Evolutionary conservation across 352 stramenopile genomes (phyloP).

Genomic region (Blastocystis sp.): DNA sequence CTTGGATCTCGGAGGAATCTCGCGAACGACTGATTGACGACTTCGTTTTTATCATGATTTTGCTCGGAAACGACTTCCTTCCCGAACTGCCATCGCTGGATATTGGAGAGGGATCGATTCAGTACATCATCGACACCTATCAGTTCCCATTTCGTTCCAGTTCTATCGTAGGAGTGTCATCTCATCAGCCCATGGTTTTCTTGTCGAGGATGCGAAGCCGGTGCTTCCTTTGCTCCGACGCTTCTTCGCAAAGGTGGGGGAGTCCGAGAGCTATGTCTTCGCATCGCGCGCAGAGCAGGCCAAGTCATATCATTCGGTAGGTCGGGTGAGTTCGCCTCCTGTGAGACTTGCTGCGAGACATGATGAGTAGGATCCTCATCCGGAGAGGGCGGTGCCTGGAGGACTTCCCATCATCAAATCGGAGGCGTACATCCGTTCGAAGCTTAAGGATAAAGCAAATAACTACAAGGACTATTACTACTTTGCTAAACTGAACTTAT

Average conservation of each 20-base stretch:
- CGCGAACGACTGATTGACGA: conserved; percentile 95
- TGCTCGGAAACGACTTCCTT: conserved; percentile 99
- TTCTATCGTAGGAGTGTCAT: conserved; percentile 67
- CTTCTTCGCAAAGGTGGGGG: conserved; percentile 17
- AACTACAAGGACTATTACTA: conserved; percentile 70
- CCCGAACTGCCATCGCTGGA: conserved; percentile 94
- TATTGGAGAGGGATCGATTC: conserved; percentile 94
- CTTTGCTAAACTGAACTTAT: conserved; percentile 78
- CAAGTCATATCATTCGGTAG: neutral
- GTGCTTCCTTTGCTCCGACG: neutral
- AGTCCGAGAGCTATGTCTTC: conserved; percentile 24
- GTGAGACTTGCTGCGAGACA: neutral
- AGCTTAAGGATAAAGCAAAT: conserved; percentile 45
- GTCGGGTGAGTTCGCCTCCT: neutral
- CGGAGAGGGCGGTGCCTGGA: neutral
- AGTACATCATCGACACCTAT: conserved; percentile 76
- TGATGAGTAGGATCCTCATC: conserved; percentile 29
- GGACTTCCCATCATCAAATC: conserved; percentile 51
- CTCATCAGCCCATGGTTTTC: conserved; percentile 74
- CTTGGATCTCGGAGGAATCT: conserved; percentile 66
- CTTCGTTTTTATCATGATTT: conserved; percentile 98
- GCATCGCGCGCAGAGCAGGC: neutral
- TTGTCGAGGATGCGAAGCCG: conserved; percentile 73
- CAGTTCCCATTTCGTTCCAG: neutral
- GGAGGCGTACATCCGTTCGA: conserved; percentile 14